phyloP scores from a whole-genome alignment of 2,329 filamentous ascomycete genomes.

The Colletotrichum sansevieriae region DNA sequence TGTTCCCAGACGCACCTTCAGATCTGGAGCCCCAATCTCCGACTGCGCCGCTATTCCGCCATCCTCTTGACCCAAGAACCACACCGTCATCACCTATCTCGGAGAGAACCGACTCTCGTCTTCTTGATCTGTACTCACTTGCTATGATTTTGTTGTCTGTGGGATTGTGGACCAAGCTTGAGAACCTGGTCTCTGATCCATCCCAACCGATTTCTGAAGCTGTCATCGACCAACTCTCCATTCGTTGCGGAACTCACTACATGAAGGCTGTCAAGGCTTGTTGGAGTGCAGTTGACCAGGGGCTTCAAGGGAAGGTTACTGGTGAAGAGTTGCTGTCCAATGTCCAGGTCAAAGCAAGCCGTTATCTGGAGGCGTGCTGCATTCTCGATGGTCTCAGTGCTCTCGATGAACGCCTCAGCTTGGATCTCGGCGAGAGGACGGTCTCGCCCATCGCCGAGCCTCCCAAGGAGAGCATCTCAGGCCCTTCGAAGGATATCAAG shows the following conservation, averaged over 20 bases:
- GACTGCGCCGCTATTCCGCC: constrained; percentile 68
- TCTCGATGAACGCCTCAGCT: constrained; percentile 65
- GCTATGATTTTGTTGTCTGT: constrained; percentile 81
- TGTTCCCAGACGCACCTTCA: constrained; percentile 70
- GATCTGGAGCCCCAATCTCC: constrained; percentile 47
- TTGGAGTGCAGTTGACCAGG: constrained; percentile 77
- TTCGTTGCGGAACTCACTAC: constrained; percentile 80
- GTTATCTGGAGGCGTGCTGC: constrained; percentile 72
- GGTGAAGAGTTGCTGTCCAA: constrained; percentile 66
- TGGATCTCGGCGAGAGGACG: constrained; percentile 56
- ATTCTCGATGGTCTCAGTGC: constrained; percentile 71
- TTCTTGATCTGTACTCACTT: constrained; percentile 78
- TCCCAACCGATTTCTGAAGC: constrained; percentile 69
- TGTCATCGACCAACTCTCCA: constrained; percentile 72
- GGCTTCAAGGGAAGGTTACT: constrained; percentile 60
- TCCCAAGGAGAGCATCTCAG: constrained; percentile 26
- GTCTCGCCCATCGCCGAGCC: constrained; percentile 12
- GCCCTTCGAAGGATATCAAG: constrained; percentile 32
- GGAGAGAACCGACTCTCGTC: constrained; percentile 66
- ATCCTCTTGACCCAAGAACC: constrained; percentile 72
- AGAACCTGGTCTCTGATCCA: constrained; percentile 61
- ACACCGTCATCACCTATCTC: constrained; percentile 62
- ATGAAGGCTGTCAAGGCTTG: constrained; percentile 81
- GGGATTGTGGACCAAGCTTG: constrained; percentile 79
- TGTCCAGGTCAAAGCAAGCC: constrained; percentile 67